These are phyloP conservation scores for Austroboletus eburneus DNA, from an alignment of 768 basidiomycete genomes.

Conservation along the genomic window DNA sequence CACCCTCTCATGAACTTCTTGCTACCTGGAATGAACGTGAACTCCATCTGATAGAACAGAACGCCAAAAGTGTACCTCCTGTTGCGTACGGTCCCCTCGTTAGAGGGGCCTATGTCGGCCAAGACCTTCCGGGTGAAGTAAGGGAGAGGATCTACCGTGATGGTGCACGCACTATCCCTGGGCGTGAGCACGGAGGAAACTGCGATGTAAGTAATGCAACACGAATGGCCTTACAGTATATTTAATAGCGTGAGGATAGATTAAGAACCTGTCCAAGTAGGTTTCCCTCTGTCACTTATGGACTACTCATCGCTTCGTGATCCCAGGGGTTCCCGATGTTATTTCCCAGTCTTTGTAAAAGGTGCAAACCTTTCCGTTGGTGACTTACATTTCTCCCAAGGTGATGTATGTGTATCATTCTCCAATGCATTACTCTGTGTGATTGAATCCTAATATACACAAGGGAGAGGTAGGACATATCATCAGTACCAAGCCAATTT, in stretches of 20 bases:
- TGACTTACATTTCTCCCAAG: constrained; percentile 77
- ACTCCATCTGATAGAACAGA: constrained; percentile 52
- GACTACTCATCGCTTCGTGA: background rate
- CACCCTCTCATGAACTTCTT: constrained; percentile 68
- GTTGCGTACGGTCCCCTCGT: constrained; percentile 63
- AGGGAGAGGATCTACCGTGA: constrained; percentile 53
- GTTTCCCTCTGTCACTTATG: background rate
- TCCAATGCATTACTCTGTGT: background rate
- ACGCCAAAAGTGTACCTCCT: constrained; percentile 51
- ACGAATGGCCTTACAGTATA: background rate
- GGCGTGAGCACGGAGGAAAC: constrained; percentile 77
- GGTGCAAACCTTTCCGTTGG: constrained; percentile 78
- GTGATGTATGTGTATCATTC: constrained; percentile 44
- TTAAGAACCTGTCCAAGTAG: constrained; percentile 69
- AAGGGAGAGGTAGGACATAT: constrained; percentile 51
- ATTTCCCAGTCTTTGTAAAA: constrained; percentile 73
- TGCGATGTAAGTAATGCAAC: constrained; percentile 49
- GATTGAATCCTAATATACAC: constrained; percentile 7
- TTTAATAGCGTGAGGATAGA: constrained; percentile 36
- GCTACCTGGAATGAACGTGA: constrained; percentile 75
- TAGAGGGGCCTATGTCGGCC: constrained; percentile 64
- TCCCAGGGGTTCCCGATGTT: constrained; percentile 60
- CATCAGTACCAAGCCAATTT: background rate
- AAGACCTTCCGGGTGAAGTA: constrained; percentile 48
- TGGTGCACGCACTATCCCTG: constrained; percentile 72